Percentiles rank a stretch among this genome's conserved stretches.
Evolutionary conservation across 331 rosid species (phyloP).

Genomic region (Dryas integrifolia): DNA sequence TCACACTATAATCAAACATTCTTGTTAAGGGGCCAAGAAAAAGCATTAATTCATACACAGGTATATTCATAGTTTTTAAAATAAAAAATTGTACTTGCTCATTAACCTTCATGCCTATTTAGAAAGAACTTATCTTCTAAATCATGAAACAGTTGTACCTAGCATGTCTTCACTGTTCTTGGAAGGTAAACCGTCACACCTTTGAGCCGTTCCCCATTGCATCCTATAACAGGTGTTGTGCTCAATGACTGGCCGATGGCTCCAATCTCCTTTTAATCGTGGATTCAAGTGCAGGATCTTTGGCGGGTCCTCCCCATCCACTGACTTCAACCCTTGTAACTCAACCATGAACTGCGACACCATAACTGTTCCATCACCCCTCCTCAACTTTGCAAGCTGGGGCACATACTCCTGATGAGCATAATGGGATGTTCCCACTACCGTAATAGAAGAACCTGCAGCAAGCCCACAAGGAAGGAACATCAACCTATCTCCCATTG

Average conservation of each 20-base stretch:
- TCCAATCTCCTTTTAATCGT: constrained; percentile 88
- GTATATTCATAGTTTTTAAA: neutral
- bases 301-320: constrained; percentile 97
- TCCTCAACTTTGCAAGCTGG: constrained; percentile 51
- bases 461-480: constrained; percentile 98
- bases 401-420: constrained; percentile 81
- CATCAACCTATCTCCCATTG: constrained; percentile 68
- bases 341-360: constrained; percentile 84
- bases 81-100: neutral
- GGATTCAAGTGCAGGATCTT: constrained; percentile 94
- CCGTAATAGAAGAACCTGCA: constrained; percentile 91
- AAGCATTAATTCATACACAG: neutral
- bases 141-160: constrained; percentile 50
- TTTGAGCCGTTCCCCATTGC: constrained; percentile 97
- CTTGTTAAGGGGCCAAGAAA: neutral
- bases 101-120: neutral
- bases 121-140: neutral
- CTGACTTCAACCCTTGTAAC: constrained; percentile 89
- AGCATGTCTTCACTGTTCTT: constrained; percentile 72
- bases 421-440: constrained; percentile 82
- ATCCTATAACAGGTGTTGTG: constrained; percentile 95
- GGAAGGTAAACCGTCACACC: constrained; percentile 83
- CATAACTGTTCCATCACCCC: constrained; percentile 49
- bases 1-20: neutral
- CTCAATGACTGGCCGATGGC: constrained; percentile 80